Evolutionary conservation across 1,139 yeast species (phyloP).

Genomic region (Saccharomyces pastorianus): DNA sequence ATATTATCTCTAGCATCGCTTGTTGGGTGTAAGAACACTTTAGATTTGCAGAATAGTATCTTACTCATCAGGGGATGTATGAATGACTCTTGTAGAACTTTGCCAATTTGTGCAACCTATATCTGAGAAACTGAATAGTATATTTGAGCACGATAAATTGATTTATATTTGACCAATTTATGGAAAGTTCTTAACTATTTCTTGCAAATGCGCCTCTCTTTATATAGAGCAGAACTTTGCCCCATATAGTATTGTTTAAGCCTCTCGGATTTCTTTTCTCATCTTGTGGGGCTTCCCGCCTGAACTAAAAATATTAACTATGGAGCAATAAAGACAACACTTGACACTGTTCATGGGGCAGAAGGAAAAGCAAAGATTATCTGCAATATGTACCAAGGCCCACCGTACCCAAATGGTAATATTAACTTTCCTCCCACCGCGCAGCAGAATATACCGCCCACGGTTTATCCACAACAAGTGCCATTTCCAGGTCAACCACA

Average conservation of each 20-base stretch:
- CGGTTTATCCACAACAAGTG: neutral
- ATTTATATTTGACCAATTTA: neutral
- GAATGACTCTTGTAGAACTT: neutral
- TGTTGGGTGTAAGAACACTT: constrained; percentile 78
- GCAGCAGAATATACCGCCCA: neutral
- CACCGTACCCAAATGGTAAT: neutral
- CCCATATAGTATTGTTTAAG: neutral
- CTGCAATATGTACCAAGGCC: neutral
- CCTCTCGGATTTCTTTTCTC: constrained; percentile 1
- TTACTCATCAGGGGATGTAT: constrained; percentile 3
- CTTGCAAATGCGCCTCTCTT: neutral
- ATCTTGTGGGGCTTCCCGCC: neutral
- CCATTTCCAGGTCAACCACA: neutral
- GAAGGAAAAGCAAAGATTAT: neutral
- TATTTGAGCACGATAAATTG: neutral
- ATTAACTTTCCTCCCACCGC: neutral
- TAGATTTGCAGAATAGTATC: constrained; percentile 43
- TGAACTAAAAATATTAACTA: neutral
- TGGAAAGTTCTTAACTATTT: neutral
- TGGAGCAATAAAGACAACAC: neutral
- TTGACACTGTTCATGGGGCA: neutral
- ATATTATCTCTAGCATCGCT: constrained; percentile 65
- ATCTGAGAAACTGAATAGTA: neutral
- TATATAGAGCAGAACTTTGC: neutral
- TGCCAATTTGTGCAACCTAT: neutral